Evolutionary conservation across 768 basidiomycete species (phyloP).

Genomic region (Boletales sp.): DNA sequence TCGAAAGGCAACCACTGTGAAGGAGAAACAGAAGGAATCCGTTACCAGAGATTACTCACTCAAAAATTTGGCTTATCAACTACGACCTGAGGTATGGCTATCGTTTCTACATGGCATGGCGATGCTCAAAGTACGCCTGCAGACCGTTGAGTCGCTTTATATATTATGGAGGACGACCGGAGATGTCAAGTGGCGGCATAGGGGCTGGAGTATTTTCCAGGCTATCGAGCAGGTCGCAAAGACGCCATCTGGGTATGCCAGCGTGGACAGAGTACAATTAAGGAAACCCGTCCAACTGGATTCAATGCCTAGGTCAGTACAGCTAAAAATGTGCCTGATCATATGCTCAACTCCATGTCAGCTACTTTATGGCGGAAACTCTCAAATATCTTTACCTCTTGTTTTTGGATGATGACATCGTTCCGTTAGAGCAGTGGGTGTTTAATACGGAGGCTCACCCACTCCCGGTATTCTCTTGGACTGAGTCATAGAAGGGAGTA

Average conservation of each 20-base stretch:
- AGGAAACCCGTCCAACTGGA: constrained; percentile 41
- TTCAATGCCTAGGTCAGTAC: constrained; percentile 69
- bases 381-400: constrained; percentile 73
- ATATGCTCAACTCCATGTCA: constrained; percentile 10
- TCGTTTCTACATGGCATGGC: background rate
- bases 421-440: constrained; percentile 54
- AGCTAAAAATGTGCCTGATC: background rate
- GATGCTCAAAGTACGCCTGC: constrained; percentile 2
- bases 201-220: constrained; percentile 69
- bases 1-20: constrained; percentile 13
- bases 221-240: constrained; percentile 59
- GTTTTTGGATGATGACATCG: constrained; percentile 59
- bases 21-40: constrained; percentile 20
- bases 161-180: constrained; percentile 69
- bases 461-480: constrained; percentile 68
- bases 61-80: constrained; percentile 44
- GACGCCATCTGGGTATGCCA: constrained; percentile 61
- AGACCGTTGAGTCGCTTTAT: constrained; percentile 75
- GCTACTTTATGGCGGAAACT: constrained; percentile 57
- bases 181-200: constrained; percentile 63
- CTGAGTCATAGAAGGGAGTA: constrained; percentile 42
- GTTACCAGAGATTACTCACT: constrained; percentile 52
- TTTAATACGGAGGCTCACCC: constrained; percentile 78
- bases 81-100: constrained; percentile 64
- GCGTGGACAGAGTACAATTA: constrained; percentile 45